phyloP scores from a whole-genome alignment of 805 yeast genomes.

The Candida maesae region DNA sequence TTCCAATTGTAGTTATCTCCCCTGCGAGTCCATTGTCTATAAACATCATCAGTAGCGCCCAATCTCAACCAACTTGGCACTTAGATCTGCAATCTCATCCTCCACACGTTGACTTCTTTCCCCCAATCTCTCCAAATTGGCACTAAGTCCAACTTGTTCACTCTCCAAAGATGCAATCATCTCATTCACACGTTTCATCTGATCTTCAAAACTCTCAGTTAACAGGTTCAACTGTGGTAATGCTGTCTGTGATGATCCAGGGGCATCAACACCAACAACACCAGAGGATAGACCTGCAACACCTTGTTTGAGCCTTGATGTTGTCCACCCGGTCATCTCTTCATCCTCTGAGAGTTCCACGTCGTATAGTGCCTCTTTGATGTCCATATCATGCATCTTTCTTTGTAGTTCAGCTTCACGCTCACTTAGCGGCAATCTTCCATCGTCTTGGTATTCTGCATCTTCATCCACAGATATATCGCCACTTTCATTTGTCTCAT shows the following conservation, averaged over 20 bases:
- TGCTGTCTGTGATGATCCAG: no score
- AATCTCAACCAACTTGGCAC: constrained; percentile 1
- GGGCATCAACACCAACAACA: background rate
- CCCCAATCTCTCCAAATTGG: constrained; percentile 1
- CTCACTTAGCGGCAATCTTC: constrained; percentile 27
- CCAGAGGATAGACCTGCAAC: background rate
- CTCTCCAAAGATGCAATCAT: background rate
- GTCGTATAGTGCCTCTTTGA: constrained; percentile 33
- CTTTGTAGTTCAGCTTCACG: constrained; percentile 28
- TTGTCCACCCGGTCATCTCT: constrained; percentile 21
- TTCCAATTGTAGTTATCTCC: no score
- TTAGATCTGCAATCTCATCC: constrained; percentile 2
- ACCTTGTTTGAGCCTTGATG: constrained; percentile 17
- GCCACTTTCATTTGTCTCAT: background rate
- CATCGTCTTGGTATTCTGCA: constrained; percentile 14
- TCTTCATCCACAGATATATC: constrained; percentile 21
- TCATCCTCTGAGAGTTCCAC: constrained; percentile 25
- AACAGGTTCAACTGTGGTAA: constrained; percentile 9
- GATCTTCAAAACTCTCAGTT: constrained; percentile 5
- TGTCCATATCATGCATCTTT: constrained; percentile 27
- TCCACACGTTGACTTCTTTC: constrained; percentile 1
- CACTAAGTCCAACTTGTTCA: background rate
- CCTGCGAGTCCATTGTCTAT: no score
- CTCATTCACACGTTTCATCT: constrained; percentile 1
- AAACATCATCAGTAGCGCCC: background rate